These are phyloP conservation scores for Aciculosporium take DNA, from an alignment of 2,329 filamentous ascomycete genomes.

Conservation along the genomic window DNA sequence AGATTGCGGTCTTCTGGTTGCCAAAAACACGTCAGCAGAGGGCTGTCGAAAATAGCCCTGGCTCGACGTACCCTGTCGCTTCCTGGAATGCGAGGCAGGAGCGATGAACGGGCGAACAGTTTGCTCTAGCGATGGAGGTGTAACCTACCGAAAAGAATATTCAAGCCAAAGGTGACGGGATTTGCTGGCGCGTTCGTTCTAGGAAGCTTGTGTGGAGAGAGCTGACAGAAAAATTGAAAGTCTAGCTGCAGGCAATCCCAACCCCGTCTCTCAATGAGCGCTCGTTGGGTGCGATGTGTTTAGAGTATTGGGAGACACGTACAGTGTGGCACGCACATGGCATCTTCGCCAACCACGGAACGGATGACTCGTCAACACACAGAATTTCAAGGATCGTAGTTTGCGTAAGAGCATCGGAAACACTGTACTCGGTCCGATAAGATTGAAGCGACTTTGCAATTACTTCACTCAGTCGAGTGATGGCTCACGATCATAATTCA, in stretches of 20 bases:
- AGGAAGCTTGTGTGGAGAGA: slow-evolving; percentile 6
- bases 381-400: neutral
- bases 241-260: slow-evolving; percentile 4
- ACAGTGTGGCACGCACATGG: slow-evolving; percentile 6
- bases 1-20: neutral
- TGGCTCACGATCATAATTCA: slow-evolving; percentile 20
- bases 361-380: neutral
- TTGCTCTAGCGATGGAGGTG: neutral
- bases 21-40: slow-evolving; percentile 2
- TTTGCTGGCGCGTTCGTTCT: slow-evolving; percentile 5
- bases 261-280: slow-evolving; percentile 5
- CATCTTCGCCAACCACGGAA: neutral
- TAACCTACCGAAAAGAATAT: slow-evolving; percentile 4
- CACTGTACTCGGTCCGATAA: neutral
- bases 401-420: neutral
- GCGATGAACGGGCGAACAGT: neutral
- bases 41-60: neutral
- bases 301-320: slow-evolving; percentile 4
- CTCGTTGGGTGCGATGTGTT: slow-evolving; percentile 4
- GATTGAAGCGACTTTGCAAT: neutral
- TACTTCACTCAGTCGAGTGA: slow-evolving; percentile 7
- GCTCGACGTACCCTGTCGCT: neutral
- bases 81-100: neutral
- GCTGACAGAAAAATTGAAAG: slow-evolving; percentile 6
- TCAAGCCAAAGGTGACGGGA: neutral